Evolutionary conservation across 2,329 filamentous ascomycete species (phyloP).

Genomic region (Pseudogymnoascus destructans): DNA sequence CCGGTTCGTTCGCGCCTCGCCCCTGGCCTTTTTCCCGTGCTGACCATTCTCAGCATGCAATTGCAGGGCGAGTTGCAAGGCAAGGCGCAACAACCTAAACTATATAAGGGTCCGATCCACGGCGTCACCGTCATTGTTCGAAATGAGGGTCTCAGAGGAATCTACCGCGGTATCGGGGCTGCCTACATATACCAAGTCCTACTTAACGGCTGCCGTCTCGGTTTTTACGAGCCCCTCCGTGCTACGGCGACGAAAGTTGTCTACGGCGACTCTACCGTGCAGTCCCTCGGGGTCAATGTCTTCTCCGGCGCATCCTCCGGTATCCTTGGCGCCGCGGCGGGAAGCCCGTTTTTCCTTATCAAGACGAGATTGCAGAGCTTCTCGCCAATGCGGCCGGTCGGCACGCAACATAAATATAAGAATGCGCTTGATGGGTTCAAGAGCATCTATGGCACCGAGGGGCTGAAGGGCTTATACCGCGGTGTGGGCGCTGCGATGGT

Average conservation of each 20-base stretch:
- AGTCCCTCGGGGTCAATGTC: constrained; percentile 85
- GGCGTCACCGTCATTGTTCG: constrained; percentile 79
- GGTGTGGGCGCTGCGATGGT: constrained; percentile 92
- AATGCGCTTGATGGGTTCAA: constrained; percentile 73
- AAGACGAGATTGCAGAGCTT: constrained; percentile 93
- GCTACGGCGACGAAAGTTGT: constrained; percentile 53
- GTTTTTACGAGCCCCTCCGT: constrained; percentile 95
- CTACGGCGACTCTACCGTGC: constrained; percentile 58
- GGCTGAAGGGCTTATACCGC: constrained; percentile 69
- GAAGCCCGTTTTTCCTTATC: constrained; percentile 93
- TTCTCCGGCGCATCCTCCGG: constrained; percentile 82
- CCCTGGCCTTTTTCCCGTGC: constrained; percentile 1
- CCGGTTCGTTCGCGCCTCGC: constrained; percentile 42
- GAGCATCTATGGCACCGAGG: constrained; percentile 68
- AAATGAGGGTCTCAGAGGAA: constrained; percentile 75
- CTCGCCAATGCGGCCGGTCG: constrained; percentile 83
- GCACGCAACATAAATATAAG: constrained; percentile 88
- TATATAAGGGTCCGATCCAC: constrained; percentile 86
- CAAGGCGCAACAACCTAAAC: constrained; percentile 69
- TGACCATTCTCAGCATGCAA: constrained; percentile 54
- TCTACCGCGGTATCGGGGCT: constrained; percentile 80
- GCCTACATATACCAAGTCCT: constrained; percentile 95
- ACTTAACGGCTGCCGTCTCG: constrained; percentile 88
- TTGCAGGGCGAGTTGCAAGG: constrained; percentile 88
- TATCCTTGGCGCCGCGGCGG: constrained; percentile 80